Conservation (phyloP, 768 basidiomycete genomes). For the Cubamyces sp. region DNA sequence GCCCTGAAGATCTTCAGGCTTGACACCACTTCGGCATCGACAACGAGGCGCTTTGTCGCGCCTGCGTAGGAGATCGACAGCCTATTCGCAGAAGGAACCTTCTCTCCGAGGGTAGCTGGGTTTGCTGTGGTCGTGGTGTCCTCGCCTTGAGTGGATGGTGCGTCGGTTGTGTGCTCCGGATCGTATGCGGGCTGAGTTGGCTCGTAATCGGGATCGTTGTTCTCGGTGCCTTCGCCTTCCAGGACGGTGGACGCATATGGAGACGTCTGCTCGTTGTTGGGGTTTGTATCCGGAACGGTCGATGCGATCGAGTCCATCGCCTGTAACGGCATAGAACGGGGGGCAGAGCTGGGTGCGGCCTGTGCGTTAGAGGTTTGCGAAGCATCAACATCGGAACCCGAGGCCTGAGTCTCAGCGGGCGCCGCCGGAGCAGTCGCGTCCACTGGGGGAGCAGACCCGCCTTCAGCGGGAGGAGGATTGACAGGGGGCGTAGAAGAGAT, state of each 20-base stretch:
- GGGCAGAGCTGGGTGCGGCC: conserved; percentile 29
- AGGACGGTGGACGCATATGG: conserved; percentile 30
- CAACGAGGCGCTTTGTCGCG: conserved; percentile 81
- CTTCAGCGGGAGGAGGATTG: conserved; percentile 31
- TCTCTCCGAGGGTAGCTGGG: conserved; percentile 31
- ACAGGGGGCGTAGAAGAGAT: conserved; percentile 31
- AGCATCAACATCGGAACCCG: conserved; percentile 46
- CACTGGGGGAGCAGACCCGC: conserved; percentile 39
- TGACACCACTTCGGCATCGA: conserved; percentile 88
- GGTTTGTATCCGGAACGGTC: conserved; percentile 54
- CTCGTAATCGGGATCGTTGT: conserved; percentile 16
- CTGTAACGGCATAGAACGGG: conserved; percentile 42
- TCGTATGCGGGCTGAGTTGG: conserved; percentile 24
- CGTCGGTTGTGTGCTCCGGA: conserved; percentile 10
- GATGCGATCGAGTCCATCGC: conserved; percentile 51
- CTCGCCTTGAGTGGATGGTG: conserved; percentile 1
- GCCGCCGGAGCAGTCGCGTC: conserved; percentile 49
- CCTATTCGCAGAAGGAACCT: conserved; percentile 74
- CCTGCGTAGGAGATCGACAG: conserved; percentile 96
- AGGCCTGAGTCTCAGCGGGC: conserved; percentile 49
- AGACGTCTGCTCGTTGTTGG: conserved; percentile 25
- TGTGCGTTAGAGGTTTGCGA: conserved; percentile 35
- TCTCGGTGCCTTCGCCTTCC: conserved; percentile 15
- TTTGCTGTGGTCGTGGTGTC: conserved; percentile 22
- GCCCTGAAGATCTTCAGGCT: conserved; percentile 77